Base-by-base conservation (phyloP, 2,329 filamentous ascomycete species). In the Claviceps sp. region DNA sequence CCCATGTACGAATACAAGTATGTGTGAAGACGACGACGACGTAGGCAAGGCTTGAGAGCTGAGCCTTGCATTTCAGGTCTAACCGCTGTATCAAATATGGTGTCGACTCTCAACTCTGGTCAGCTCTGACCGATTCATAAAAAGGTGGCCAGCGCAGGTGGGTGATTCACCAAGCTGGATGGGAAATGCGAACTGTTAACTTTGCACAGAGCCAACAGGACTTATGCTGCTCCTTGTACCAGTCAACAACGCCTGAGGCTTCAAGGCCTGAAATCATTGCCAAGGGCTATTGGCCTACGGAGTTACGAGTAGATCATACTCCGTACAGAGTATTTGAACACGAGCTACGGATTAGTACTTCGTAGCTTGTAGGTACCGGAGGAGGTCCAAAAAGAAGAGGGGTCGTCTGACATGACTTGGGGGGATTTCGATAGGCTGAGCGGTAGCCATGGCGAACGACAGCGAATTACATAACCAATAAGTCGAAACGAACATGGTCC, bases 221-320 rank as follows among this genome's bases (percentile, higher is more conserved):
- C 44, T 5, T 30, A 24, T 37, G 44, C 44, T 17, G 24, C 41
- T 42, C 37, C 19, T 14, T 11, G 22, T 17, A 38, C 24, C 40
- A 50, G 30, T 3, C 39, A 26, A 37, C 10, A 30, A 39, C 34
- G 46, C 42, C 30, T 52, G 52, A 54, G 46, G 47, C 50, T 43
- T 16, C 43, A n/a, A 30, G 24, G 24, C 24, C 7, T 24, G 4
- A 13, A 22, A 40, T 48, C 42, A 37, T 30, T 44, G 47, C 50
- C 46, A 52, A 48, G 45, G 48, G 38, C 37, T 26, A 38, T 48
- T 48, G 39, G 47, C 49, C 43, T 43, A 17, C 22, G 22, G 22
- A 22, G 3, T 22, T 22, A 22, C 22, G 22, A 22, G 22, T 22
- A 22, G 40, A 39, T 48, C 38, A 40, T 19, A 30, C 26, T 30